These are phyloP conservation scores for Pittosporum tobira DNA, from an alignment of 129 eudicot genomes.

Conservation along the genomic window DNA sequence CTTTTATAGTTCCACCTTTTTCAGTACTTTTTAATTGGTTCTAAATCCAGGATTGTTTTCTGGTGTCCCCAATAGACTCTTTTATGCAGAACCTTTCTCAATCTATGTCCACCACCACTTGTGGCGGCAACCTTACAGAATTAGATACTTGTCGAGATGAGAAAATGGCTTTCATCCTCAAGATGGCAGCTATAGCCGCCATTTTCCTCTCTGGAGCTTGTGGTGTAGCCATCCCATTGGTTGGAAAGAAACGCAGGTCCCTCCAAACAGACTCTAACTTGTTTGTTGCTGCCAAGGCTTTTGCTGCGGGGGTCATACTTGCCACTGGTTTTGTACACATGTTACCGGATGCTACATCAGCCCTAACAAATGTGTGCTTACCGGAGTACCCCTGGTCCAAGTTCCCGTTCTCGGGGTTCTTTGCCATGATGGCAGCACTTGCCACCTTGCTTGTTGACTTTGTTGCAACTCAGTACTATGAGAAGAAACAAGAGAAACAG, in stretches of 20 bases:
- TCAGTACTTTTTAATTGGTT: neutral
- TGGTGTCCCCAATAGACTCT: conserved; percentile 23
- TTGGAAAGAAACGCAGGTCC: conserved; percentile 65
- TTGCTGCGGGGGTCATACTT: conserved; percentile 89
- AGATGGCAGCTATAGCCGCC: conserved; percentile 49
- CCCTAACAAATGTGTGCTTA: conserved; percentile 50
- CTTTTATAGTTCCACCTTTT: neutral
- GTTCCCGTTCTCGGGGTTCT: conserved; percentile 78
- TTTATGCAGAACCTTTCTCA: conserved; percentile 43
- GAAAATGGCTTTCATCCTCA: conserved; percentile 47
- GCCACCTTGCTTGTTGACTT: conserved; percentile 71
- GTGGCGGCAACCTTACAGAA: conserved; percentile 28
- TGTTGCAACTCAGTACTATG: conserved; percentile 79
- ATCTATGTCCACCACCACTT: conserved; percentile 45
- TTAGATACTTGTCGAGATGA: conserved; percentile 50
- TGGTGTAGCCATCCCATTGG: conserved; percentile 66
- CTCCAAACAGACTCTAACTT: conserved; percentile 66
- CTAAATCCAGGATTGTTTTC: conserved; percentile 10
- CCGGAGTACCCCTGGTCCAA: conserved; percentile 76
- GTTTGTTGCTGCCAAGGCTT: conserved; percentile 75
- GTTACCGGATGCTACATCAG: conserved; percentile 75
- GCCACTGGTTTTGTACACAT: conserved; percentile 95
- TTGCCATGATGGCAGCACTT: conserved; percentile 78
- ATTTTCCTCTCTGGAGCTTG: conserved; percentile 55
- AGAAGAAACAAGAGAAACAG: conserved; percentile 63